Evolutionary conservation across 2,329 filamentous ascomycete genomes (phyloP), one percentile per base, ranked within the genome.

Genomic region (Colletotrichum costaricense): DNA sequence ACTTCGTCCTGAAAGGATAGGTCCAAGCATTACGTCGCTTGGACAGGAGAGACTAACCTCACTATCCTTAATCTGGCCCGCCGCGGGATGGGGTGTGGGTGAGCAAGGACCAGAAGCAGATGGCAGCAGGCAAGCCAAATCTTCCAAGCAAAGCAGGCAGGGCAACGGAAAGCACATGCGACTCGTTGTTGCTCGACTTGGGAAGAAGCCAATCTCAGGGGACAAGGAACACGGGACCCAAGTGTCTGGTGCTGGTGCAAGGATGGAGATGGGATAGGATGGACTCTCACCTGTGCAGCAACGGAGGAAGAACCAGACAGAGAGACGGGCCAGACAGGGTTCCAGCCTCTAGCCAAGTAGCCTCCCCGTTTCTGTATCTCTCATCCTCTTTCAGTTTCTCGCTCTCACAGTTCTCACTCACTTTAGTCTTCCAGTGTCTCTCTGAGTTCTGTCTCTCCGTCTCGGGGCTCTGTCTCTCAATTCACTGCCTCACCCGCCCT

Each of bases 161-260:
- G 19, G 52, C 52, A 55, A 55, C 30, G 52, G 9, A 22, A 57
- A 65, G 63, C 49, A 65, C 63, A 67, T 59, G 64, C 30, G 16
- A 42, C 33, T 33, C 58, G 69, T 38, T 42, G 66, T 33, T 69
- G 22, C 65, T 69, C 59, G 59, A 46, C 58, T 59, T 42, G 69
- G 65, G 42, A 63, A 46, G 42, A 72, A 33, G 69, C n/a, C 54
- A 64, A 72, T 63, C 58, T 72, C 65, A 64, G 66, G 65, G 54
- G 38, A 59, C n/a, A 63, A 72, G 65, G 69, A 42, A 72, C 42
- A 59, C 52, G 65, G 65, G 22, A 71, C 35, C 69, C 65, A 69
- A 65, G 28, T 49, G 69, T 57, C 65, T 72, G 69, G 69, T 72
- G 66, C 66, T 69, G 65, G 65, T 58, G 35, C 60, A 26, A 30